Base-by-base conservation (phyloP, 208 protist genomes). In the Spongospora subterranea region DNA sequence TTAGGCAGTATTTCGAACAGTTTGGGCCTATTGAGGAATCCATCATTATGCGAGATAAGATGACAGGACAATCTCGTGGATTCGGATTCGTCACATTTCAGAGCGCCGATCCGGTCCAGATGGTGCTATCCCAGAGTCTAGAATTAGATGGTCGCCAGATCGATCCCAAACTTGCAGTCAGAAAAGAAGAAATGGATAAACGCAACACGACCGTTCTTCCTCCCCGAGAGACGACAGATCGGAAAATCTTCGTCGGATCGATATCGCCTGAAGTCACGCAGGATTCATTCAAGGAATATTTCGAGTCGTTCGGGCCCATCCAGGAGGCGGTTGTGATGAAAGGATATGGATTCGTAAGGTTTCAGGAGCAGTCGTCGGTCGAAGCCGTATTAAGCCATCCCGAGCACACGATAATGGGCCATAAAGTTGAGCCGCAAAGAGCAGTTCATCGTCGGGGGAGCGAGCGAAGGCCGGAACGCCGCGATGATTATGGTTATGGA, bases 81-180 rank as follows among this genome's bases (percentile, higher is more conserved):
- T 91, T 91, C 77, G 90, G 90, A 64, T 91, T 91, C 90, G 66
- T 91, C 77, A 91, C 60, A 20, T 91, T 91, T 66, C 11, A 29
- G 29, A 60, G 20, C 29, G 13, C 41, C 32, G 88, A 64, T 1
- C 40, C 88, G 13, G 88, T 89, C 1, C 88, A 40, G 88, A 60
- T 43, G n/a, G 88, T 89, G 1, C 40, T 89, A 43, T 32, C 45
- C 32, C 46, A 89, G 17, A 89, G 45, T 43, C 88, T 89, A 1
- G 40, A 46, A 35, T 43, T 89, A 11, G 88, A 89, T 46, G 88
- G 88, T 1, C 88, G 88, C 40, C 45, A 89, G 46, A 89, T 89
- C 46, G 88, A 89, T 17, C 45, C 88, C 32, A 89, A 89, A 46
- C 1, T 46, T 35, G 88, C 88, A 6, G 88, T 89, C 45, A 13